Base-by-base conservation (phyloP, 2,329 filamentous ascomycete species). In the Pseudocercospora eumusae region DNA sequence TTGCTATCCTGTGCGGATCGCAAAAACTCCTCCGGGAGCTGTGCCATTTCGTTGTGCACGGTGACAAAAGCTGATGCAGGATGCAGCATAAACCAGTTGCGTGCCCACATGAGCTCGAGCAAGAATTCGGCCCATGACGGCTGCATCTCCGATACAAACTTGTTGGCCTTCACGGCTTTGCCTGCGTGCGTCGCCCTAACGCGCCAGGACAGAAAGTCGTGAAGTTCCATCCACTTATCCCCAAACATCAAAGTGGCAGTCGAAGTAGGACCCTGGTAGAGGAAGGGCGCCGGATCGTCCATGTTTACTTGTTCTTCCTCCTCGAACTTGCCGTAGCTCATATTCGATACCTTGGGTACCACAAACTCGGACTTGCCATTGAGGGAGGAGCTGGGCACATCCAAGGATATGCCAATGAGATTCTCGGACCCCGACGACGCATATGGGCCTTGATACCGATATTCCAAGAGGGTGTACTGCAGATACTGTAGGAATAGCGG, bases 401-500 rank as follows among this genome's bases (percentile, higher is more conserved):
- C 88, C 4, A 98, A 84, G 61, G 90, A 92, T 58, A 97, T 84
- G 1, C 92, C 92, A 64, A 96, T 81, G 2, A 97, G 78, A 13
- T 84, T 81, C 1, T 80, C 74, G 6, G 66, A 81, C 2, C 77
- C 74, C 45, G 76, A 70, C 73, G 75, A 72, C 0, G 91, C 92
- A 20, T 36, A 54, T 10, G 28, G 15, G 3, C 52, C 52, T 36
- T 54, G 52, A 75, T 96, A 90, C 65, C 84, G 85, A 73, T 95
- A 93, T 68, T 92, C 87, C 4, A 98, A 79, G 0, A 93, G 78
- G 1, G 83, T 77, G 74, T 92, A 96, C 74, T 90, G 91, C 13
- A 96, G 79, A 73, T 95, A 96, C 66, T 96, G 91, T 65, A 89
- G 93, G 73, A 92, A 98, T 1, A 90, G 84, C 1, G 88, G 86